phyloP scores from a whole-genome alignment of 345 rosid genomes.

The Citrus trifoliata region DNA sequence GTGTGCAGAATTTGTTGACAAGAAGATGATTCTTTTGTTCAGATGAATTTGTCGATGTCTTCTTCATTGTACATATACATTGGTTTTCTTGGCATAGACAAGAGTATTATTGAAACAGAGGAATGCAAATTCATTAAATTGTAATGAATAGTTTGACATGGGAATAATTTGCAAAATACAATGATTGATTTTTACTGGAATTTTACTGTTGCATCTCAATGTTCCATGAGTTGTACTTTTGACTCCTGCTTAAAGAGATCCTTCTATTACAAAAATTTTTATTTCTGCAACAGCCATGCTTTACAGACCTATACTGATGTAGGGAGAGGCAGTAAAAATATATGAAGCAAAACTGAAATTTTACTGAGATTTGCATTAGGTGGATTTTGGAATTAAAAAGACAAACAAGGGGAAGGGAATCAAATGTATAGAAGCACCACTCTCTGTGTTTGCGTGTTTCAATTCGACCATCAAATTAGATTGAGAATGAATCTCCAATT shows the following conservation, averaged over 20 bases:
- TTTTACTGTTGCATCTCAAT: background rate
- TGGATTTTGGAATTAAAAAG: background rate
- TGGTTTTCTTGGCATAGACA: constrained; percentile 36
- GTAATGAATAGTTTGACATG: constrained; percentile 31
- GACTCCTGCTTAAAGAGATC: background rate
- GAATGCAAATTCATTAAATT: constrained; percentile 28
- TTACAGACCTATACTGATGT: background rate
- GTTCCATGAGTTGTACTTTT: background rate
- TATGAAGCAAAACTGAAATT: background rate
- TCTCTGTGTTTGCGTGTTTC: background rate
- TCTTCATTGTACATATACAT: constrained; percentile 37
- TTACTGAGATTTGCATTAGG: background rate
- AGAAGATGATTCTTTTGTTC: constrained; percentile 46
- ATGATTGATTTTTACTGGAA: background rate
- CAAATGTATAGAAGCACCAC: background rate
- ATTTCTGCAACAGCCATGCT: background rate
- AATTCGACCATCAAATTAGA: background rate
- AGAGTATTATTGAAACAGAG: constrained; percentile 19
- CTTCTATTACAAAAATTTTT: background rate
- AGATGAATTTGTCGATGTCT: constrained; percentile 40
- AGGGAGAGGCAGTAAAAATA: background rate
- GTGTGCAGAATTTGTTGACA: constrained; percentile 31
- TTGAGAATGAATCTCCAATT: background rate
- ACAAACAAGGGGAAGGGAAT: background rate
- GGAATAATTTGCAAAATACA: constrained; percentile 6